phyloP scores from a whole-genome alignment of 345 rosid genomes.

The Gossypium bickii region DNA sequence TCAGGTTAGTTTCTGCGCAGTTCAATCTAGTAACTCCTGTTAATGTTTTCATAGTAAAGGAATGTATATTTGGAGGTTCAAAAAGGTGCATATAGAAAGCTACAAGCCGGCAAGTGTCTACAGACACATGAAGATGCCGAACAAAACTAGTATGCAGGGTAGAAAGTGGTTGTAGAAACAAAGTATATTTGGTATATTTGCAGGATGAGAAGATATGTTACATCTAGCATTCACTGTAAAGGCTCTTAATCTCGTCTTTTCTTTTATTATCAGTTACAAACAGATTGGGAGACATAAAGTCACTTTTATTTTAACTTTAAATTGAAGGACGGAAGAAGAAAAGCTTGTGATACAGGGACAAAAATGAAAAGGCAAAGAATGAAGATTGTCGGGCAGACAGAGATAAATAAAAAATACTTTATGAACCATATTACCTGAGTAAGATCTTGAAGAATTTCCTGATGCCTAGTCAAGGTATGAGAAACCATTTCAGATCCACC shows the following conservation, averaged over 20 bases:
- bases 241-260: not conserved
- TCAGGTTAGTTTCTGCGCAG: slow-evolving; percentile 19
- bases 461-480: slow-evolving; percentile 93
- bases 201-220: not conserved
- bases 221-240: not conserved
- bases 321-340: not conserved
- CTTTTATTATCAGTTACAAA: not conserved
- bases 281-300: not conserved
- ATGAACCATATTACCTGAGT: slow-evolving; percentile 55
- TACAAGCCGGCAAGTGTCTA: not conserved
- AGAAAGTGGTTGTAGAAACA: not conserved
- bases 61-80: not conserved
- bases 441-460: slow-evolving; percentile 91
- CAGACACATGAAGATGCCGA: not conserved
- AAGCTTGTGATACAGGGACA: not conserved
- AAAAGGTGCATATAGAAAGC: not conserved
- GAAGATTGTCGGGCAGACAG: not conserved
- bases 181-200: not conserved
- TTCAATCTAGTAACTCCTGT: slow-evolving; percentile 1
- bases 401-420: not conserved
- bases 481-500: slow-evolving; percentile 99
- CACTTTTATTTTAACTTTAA: not conserved
- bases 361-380: not conserved
- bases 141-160: not conserved
- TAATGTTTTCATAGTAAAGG: not conserved